Evolutionary conservation across 331 rosid species (phyloP).

Genomic region (Quercus lobata): DNA sequence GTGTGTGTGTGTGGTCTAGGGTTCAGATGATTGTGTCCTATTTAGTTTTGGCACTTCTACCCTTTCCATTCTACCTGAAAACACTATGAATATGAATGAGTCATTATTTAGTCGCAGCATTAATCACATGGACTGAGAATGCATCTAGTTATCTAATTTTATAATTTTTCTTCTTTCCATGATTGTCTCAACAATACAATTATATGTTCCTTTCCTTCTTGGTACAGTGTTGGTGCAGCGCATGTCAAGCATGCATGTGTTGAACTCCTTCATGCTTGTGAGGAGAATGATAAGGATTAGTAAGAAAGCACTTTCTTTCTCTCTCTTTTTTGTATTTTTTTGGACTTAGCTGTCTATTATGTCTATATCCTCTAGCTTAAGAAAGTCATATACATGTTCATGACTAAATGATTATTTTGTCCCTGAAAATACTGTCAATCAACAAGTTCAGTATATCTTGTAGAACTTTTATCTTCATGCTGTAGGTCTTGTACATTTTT

Average conservation of each 20-base stretch:
- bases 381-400: not conserved
- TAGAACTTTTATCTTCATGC: not conserved
- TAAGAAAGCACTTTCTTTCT: constrained; percentile 12
- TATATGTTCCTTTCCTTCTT: not conserved
- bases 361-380: not conserved
- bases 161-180: not conserved
- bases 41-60: not conserved
- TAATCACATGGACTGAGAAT: too few relatives aligned
- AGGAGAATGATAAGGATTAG: constrained; percentile 11
- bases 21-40: not conserved
- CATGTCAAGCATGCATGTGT: constrained; percentile 13
- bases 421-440: not conserved
- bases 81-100: too few relatives aligned
- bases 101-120: too few relatives aligned
- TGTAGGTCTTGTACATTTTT: not conserved
- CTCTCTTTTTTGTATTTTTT: not conserved
- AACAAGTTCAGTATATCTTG: not conserved
- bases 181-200: not conserved
- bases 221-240: constrained; percentile 23
- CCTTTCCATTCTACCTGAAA: not conserved
- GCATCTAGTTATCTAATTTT: not conserved
- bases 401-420: not conserved
- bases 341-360: not conserved
- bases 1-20: not conserved
- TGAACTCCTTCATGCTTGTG: constrained; percentile 15